Base-by-base conservation (phyloP, 1,284 basidiomycete genomes). In the Microbotryum saponariae region DNA sequence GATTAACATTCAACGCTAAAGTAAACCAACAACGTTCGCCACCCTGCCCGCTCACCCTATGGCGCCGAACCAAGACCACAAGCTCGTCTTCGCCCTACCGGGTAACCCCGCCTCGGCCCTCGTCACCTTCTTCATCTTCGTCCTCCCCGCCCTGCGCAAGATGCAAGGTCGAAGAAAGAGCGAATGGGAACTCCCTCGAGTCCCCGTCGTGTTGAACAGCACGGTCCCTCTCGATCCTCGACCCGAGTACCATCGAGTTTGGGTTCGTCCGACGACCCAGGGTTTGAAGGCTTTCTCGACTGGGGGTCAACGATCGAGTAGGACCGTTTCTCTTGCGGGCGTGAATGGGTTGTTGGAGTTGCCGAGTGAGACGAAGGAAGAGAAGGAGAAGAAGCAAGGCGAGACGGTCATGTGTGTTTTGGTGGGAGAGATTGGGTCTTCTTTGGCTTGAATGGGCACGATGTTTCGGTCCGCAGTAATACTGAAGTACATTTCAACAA, bases 21-120 rank as follows among this genome's bases (percentile, higher is more conserved):
- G 87, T 16, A 89, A 90, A 74, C 88, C 88, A 2, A 92, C 89
- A 4, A 89, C 89, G 3, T 92, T 92, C 70, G 90, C 89, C 0
- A 88, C 83, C 3, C 77, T 91, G 27, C 85, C 85, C 0, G 51
- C 65, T 6, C 59, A 60, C 25, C 61, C 62, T 58, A 47, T 70
- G 42, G 53, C 75, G 67, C 61, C 67, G 37, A 52, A 73, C 10
- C 70, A 25, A 9, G 67, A 65, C n/a, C 67, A 71, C 44, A 86
- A 84, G 66, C 82, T 85, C 6, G 71, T 91, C 5, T 92, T 93
- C 71, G 89, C 88, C 0, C 80, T 93, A 1, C 90, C 90, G 0
- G 91, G 90, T 1, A 92, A 92, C 73, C 91, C 91, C 0, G 90
- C 91, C 0, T 86, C 84, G 6, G 91, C 90, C 10, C 78, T 92